Conservation (phyloP, 2,329 filamentous ascomycete genomes). For the Lasiodiplodia gonubiensis region DNA sequence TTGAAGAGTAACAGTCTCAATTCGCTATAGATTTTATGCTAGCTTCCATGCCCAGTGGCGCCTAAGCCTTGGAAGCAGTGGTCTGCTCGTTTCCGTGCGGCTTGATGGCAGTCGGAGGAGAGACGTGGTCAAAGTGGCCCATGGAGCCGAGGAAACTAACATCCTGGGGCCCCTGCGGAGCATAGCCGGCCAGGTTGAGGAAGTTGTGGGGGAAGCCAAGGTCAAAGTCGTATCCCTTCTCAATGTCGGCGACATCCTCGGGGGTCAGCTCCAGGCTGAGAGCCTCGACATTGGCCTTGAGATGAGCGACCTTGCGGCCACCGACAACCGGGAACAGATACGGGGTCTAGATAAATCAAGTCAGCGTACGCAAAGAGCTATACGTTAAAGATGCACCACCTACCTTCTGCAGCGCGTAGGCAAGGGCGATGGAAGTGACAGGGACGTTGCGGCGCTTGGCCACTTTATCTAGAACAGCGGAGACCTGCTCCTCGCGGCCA, state of each 20-base stretch:
- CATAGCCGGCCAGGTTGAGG: neutral
- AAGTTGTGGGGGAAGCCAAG: neutral
- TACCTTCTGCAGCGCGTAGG: constrained; percentile 75
- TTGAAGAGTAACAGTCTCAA: too few relatives aligned
- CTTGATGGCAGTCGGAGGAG: too few relatives aligned
- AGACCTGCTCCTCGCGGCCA: constrained; percentile 59
- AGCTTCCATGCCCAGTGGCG: too few relatives aligned
- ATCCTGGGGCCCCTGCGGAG: too few relatives aligned
- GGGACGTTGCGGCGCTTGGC: constrained; percentile 54
- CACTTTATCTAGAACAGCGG: constrained; percentile 65
- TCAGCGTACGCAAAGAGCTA: too few relatives aligned
- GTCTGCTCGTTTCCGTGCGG: too few relatives aligned
- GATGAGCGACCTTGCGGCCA: constrained; percentile 70
- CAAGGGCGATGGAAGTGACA: constrained; percentile 68
- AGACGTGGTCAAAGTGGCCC: too few relatives aligned
- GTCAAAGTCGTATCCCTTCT: neutral
- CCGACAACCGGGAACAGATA: constrained; percentile 77
- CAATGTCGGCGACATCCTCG: neutral
- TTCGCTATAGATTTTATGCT: too few relatives aligned
- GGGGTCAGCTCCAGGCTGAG: neutral
- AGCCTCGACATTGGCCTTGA: constrained; percentile 45
- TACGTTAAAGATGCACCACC: constrained; percentile 40
- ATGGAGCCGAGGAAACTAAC: too few relatives aligned
- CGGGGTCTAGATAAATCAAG: too few relatives aligned
- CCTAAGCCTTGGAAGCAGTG: too few relatives aligned